Conservation (phyloP, 2,329 filamentous ascomycete genomes). For the Pseudogymnoascus sp. region DNA sequence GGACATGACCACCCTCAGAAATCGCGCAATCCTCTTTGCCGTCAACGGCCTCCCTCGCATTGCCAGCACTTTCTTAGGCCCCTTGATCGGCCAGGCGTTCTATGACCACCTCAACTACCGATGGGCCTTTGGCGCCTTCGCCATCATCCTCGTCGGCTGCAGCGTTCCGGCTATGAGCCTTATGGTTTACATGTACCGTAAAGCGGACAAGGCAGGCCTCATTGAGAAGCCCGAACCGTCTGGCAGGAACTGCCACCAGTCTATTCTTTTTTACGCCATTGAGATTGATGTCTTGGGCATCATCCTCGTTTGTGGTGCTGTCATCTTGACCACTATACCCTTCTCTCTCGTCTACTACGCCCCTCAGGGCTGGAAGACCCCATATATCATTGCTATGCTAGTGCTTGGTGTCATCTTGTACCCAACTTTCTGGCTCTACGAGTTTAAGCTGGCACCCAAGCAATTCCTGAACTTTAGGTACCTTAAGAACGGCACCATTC, state of each 20-base stretch:
- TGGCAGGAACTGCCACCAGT: not conserved
- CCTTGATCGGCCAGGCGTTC: conserved; percentile 5
- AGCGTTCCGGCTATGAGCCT: not conserved
- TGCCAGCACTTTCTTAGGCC: conserved; percentile 37
- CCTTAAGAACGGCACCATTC: conserved; percentile 38
- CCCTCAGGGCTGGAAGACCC: conserved; percentile 14
- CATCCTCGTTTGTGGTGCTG: not conserved
- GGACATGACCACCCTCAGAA: conserved; percentile 37
- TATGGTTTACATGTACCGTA: not conserved
- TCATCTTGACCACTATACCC: not conserved
- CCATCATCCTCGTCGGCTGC: not conserved
- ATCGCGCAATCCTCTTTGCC: conserved; percentile 35
- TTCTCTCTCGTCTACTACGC: conserved; percentile 1
- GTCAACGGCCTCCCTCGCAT: conserved; percentile 37
- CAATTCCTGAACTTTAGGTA: conserved; percentile 46
- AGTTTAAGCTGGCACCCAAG: conserved; percentile 45
- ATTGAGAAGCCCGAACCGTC: not conserved
- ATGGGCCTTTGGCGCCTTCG: conserved; percentile 10
- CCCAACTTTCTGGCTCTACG: conserved; percentile 32
- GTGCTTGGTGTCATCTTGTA: conserved; percentile 33
- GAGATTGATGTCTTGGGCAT: conserved; percentile 3
- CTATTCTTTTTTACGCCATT: not conserved
- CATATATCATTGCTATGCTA: conserved; percentile 42
- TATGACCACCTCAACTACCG: conserved; percentile 10
- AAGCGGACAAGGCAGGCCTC: not conserved